A percentile compares a stretch with the other conserved stretches of the same genome.
Evolutionary conservation across 2,329 filamentous ascomycete genomes (phyloP).

Genomic region (Claviceps spartinae): DNA sequence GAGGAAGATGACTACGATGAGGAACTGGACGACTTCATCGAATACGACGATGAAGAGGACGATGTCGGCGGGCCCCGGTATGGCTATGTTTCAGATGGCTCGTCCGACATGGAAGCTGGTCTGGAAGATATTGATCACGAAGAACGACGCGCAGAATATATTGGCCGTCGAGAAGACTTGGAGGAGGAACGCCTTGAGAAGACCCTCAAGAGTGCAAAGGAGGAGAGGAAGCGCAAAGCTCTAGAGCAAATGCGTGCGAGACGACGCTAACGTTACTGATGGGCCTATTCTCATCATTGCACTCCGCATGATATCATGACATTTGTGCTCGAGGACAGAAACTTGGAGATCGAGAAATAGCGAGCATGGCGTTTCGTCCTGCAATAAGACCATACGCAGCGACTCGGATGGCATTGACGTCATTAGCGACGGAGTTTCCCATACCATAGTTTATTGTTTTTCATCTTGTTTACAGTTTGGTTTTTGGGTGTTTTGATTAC

Average conservation of each 20-base stretch:
- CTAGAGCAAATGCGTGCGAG: slow-evolving; percentile 22
- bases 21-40: slow-evolving; percentile 47
- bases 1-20: slow-evolving; percentile 50
- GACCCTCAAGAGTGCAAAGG: slow-evolving; percentile 47
- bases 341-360: background rate
- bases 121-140: slow-evolving; percentile 61
- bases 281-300: background rate
- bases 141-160: slow-evolving; percentile 46
- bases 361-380: background rate
- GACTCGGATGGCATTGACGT: slow-evolving; percentile 3
- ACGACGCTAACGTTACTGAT: slow-evolving; percentile 11
- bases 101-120: slow-evolving; percentile 69
- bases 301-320: background rate
- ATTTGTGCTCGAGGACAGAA: background rate
- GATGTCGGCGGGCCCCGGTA: slow-evolving; percentile 29
- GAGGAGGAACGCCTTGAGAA: slow-evolving; percentile 50
- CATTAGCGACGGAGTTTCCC: slow-evolving; percentile 28
- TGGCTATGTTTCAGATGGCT: slow-evolving; percentile 49
- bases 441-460: background rate
- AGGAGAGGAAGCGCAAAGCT: slow-evolving; percentile 34
- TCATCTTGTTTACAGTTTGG: background rate
- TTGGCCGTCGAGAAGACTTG: slow-evolving; percentile 54
- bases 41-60: slow-evolving; percentile 44
- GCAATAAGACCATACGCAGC: background rate
- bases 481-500: background rate